phyloP scores from a whole-genome alignment of 345 rosid species.

The Citrus trifoliata region DNA sequence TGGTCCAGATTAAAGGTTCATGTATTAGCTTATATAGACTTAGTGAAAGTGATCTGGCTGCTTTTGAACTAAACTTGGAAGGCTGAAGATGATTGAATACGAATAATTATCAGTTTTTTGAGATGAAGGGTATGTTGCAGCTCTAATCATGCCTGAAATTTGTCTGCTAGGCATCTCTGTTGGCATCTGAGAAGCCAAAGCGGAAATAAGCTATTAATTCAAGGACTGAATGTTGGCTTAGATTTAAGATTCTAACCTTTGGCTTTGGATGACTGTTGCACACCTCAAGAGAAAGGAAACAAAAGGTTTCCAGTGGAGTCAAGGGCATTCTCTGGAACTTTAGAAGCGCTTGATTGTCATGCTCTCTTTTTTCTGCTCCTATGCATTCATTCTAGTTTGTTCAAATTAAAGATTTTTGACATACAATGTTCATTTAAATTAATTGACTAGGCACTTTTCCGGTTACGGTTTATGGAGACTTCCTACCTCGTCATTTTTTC shows the following conservation, averaged over 20 bases:
- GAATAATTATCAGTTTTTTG: neutral
- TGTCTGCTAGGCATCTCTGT: neutral
- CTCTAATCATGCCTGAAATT: neutral
- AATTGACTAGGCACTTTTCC: conserved; percentile 61
- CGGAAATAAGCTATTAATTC: neutral
- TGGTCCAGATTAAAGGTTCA: neutral
- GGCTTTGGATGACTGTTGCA: neutral
- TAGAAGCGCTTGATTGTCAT: neutral
- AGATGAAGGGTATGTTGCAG: neutral
- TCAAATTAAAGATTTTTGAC: neutral
- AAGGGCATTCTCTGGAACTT: neutral
- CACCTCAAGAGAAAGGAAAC: neutral
- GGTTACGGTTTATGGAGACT: conserved; percentile 75
- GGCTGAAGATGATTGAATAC: neutral
- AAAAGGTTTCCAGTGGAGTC: neutral
- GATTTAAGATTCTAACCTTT: neutral
- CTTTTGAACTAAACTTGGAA: neutral
- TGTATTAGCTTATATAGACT: neutral
- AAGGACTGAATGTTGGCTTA: neutral
- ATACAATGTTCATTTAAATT: neutral
- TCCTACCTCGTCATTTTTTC: conserved; percentile 79
- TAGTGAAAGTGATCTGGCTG: neutral
- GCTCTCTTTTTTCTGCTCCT: conserved; percentile 3
- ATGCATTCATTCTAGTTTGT: neutral
- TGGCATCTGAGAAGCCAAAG: neutral